Evolutionary conservation across 2,329 filamentous ascomycete species (phyloP).

Genomic region (Trichoderma oligosporum): DNA sequence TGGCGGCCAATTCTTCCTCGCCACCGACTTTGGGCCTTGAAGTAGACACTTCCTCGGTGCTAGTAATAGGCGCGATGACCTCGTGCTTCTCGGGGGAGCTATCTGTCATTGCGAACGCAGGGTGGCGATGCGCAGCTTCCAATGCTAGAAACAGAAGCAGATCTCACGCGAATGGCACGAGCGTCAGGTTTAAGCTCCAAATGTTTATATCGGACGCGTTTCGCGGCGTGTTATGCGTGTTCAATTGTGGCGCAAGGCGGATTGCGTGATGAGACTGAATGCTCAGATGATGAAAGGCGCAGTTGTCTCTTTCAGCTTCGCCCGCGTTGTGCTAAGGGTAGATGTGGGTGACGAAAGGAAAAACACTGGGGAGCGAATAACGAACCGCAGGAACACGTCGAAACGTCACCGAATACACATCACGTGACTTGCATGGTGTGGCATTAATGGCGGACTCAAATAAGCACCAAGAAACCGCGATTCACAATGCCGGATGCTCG

Average conservation of each 20-base stretch:
- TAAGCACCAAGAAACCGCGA: conserved; percentile 16
- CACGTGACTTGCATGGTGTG: conserved; percentile 31
- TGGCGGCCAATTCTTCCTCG: conserved; percentile 24
- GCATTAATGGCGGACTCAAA: conserved; percentile 11
- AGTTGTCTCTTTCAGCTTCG: conserved; percentile 32
- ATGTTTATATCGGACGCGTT: conserved; percentile 23
- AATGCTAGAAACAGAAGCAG: conserved; percentile 12
- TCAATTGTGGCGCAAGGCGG: conserved; percentile 30
- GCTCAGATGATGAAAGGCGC: conserved; percentile 33
- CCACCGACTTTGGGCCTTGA: conserved; percentile 25
- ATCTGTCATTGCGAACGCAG: conserved; percentile 37
- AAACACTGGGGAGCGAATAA: conserved; percentile 34
- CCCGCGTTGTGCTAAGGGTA: conserved; percentile 32
- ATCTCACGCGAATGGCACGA: conserved; percentile 20
- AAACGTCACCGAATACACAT: conserved; percentile 35
- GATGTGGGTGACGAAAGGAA: conserved; percentile 36
- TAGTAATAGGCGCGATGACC: conserved; percentile 31
- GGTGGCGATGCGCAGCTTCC: conserved; percentile 24
- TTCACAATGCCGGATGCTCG: conserved; percentile 7
- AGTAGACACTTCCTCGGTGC: conserved; percentile 31
- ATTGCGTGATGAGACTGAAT: conserved; percentile 30
- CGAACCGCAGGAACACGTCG: conserved; percentile 32
- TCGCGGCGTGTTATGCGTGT: conserved; percentile 25
- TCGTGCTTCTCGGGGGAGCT: conserved; percentile 37
- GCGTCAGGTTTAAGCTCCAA: conserved; percentile 16